Conservation (phyloP, 1,284 basidiomycete genomes). For the Puccinia coronata region DNA sequence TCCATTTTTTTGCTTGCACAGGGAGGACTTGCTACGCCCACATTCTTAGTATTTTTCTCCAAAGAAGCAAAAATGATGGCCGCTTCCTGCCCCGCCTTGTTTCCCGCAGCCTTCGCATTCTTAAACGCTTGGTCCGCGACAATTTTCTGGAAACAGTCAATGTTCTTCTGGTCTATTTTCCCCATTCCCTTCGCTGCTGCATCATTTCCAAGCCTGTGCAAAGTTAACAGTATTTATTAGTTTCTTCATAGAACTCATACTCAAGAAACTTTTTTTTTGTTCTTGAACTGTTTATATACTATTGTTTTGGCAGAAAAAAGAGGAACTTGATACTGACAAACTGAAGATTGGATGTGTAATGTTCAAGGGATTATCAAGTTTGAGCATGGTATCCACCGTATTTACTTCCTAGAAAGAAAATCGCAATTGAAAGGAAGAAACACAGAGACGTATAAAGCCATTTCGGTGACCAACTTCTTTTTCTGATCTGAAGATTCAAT, state of each 20-base stretch:
- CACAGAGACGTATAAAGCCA: too few species aligned
- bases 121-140: constrained; percentile 37
- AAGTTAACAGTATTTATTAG: too few species aligned
- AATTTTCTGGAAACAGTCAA: constrained; percentile 32
- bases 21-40: constrained; percentile 59
- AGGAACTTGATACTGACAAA: constrained; percentile 12
- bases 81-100: constrained; percentile 66
- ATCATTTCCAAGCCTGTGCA: constrained; percentile 10
- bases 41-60: constrained; percentile 68
- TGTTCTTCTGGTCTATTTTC: constrained; percentile 1
- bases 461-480: too few species aligned
- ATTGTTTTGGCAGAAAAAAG: background rate
- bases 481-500: background rate
- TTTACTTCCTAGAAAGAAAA: constrained; percentile 5
- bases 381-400: background rate
- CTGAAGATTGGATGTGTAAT: constrained; percentile 26
- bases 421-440: too few species aligned
- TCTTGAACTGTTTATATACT: background rate
- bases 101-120: constrained; percentile 64
- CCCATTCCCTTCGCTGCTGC: constrained; percentile 5
- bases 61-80: constrained; percentile 69
- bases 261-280: background rate
- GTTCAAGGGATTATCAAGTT: constrained; percentile 16
- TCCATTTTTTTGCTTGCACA: constrained; percentile 20
- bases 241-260: too few species aligned